Evolutionary conservation across 352 stramenopile genomes (phyloP).

Genomic region (Phytopythium helicoides): DNA sequence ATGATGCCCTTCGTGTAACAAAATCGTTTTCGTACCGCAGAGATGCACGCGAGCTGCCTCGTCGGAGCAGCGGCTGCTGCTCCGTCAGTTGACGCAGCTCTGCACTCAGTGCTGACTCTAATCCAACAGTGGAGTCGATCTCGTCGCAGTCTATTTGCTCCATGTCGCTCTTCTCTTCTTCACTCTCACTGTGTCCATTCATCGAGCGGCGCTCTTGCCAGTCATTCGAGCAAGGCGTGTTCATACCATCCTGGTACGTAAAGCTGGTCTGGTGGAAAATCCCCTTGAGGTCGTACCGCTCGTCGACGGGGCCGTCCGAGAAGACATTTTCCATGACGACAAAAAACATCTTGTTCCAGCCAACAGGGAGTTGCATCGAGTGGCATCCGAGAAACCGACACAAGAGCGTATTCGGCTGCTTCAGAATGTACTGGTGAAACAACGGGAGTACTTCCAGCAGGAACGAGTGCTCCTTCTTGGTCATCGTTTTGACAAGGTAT

Average conservation of each 20-base stretch:
- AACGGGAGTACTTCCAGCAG: conserved; percentile 75
- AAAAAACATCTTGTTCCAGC: conserved; percentile 91
- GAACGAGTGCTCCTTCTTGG: conserved; percentile 85
- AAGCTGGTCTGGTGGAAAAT: conserved; percentile 75
- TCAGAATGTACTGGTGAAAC: conserved; percentile 86
- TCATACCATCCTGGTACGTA: conserved; percentile 30
- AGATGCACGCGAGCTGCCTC: conserved; percentile 50
- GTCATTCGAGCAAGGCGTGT: conserved; percentile 38
- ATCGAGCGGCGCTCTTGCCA: conserved; percentile 11
- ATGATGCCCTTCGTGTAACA: conserved; percentile 56
- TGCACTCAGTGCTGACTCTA: conserved; percentile 20
- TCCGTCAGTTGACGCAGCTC: conserved; percentile 42
- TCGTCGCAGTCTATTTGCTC: conserved; percentile 19
- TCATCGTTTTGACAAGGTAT: conserved; percentile 90
- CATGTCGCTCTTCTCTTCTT: conserved; percentile 19
- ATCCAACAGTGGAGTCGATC: conserved; percentile 1
- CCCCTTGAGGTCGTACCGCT: conserved; percentile 84
- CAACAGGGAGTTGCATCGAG: conserved; percentile 87
- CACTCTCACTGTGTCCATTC: conserved; percentile 16
- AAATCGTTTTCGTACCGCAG: conserved; percentile 82
- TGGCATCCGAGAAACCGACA: conserved; percentile 83
- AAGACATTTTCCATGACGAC: conserved; percentile 90
- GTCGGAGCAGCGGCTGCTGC: conserved; percentile 50
- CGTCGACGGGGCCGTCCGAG: conserved; percentile 64
- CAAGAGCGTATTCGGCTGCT: conserved; percentile 76